Base-by-base conservation (phyloP, 305 asterid genomes). In the Stenogyne calaminthoides region DNA sequence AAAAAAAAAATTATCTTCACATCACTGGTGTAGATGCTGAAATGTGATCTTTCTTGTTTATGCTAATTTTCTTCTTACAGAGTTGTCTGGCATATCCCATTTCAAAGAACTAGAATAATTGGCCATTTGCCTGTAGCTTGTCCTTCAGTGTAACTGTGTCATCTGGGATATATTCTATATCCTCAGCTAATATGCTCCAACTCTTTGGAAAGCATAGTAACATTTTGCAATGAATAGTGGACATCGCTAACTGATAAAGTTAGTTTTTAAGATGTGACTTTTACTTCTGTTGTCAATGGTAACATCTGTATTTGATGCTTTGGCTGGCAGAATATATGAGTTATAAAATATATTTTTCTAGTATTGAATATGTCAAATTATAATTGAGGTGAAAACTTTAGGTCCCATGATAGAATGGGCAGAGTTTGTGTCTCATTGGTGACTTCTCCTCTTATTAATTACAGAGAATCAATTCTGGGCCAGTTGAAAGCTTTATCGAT, bases 381-480 rank as follows among this genome's bases (percentile, higher is more conserved):
- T 55, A 15, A 11, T 29, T 10, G 42, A 49, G 64, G 40, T 69
- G 69, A 60, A 6, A 36, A 57, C 58, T 56, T 15, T 15, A 15
- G 57, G 55, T 61, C 49, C n/a, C 39, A 34, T 62, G 54, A 25
- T 55, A 25, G 51, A 49, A 29, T 25, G 20, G 52, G 39, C 61
- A 51, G 70, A 19, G 69, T 58, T 37, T 42, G 36, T 40, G 19
- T 59, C 64, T 64, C 10, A 36, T 46, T 42, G 64, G 73, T 40
- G 60, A 56, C 9, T 40, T 72, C 72, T 69, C 55, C 36, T 77
- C 46, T 72, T 72, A 63, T 69, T 78, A 64, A 59, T 64, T 73
- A 58, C 91, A 86, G 95, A 82, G 84, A 83, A 80, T 80, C 81
- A 81, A 76, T 84, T 68, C 87, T 56, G 93, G 87, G 40, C 84